Evolutionary conservation across 2,329 filamentous ascomycete genomes (phyloP), one percentile per base, ranked within the genome.

Genomic region (Pseudogymnoascus sp.): DNA sequence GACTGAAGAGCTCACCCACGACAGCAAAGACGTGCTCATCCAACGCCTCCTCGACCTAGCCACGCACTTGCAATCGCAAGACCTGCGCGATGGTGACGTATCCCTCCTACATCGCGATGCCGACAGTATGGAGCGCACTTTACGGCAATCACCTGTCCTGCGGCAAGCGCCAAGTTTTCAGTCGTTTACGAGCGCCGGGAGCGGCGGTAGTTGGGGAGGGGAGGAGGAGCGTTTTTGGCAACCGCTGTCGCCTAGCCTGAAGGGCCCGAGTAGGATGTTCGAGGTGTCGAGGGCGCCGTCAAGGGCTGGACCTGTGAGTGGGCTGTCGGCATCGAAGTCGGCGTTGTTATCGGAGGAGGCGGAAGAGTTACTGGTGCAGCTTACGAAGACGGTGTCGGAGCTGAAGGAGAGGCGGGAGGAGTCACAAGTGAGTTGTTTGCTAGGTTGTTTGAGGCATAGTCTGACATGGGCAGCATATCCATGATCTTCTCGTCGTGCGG

Each of bases 381-480:
- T 88, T 37, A 76, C 79, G 4, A 74, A 74, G 4, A 76, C 84
- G 10, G 75, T 84, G 35, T 73, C 73, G 29, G 82, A 80, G 63
- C 76, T 88, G 19, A 76, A 79, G 62, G 78, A 78, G 40, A 78
- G 85, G 40, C 81, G 82, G 66, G 82, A 86, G 71, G 85, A 88
- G 72, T 81, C 82, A 47, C 80, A 85, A 72, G 84, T 80, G 74
- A 31, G 26, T 35, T 35, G 26, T 59, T 16, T 11, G 14, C 44
- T 31, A 44, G 16, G 61, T 11, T 19, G n/a, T 14, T 42, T 59
- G 19, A 38, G 13, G 6, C 11, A 7, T 33, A 19, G 11, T 44
- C 67, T 65, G 50, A 67, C 53, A 29, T 35, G 3, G 16, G 71
- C 68, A 85, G 78, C 84, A 87, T 67, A 86, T 89, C 64, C 85